These are phyloP conservation scores for Aspergillus quadrilineatus DNA, from an alignment of 2,329 filamentous ascomycete genomes.

Conservation along the genomic window DNA sequence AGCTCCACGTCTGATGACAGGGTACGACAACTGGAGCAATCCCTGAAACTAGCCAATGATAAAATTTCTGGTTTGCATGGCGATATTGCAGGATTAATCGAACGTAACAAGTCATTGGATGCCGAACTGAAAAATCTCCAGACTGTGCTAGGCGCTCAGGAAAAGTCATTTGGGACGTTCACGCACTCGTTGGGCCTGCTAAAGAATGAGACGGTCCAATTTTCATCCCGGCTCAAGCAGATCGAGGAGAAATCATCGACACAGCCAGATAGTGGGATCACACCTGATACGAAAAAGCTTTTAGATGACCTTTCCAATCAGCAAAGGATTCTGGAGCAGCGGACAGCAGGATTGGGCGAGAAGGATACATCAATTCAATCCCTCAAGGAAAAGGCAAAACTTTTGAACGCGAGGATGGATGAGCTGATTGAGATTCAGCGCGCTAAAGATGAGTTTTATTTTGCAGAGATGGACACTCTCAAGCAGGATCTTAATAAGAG, in stretches of 20 bases:
- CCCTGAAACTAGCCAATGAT: not conserved
- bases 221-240: not conserved
- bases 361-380: not conserved
- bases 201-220: not conserved
- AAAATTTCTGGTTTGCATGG: not conserved
- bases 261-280: not conserved
- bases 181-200: constrained; percentile 4
- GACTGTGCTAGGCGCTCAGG: not conserved
- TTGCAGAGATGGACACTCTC: not conserved
- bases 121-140: constrained; percentile 8
- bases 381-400: no score
- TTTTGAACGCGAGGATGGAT: constrained; percentile 14
- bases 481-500: constrained; percentile 18
- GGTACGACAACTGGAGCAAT: constrained; percentile 19
- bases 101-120: constrained; percentile 1
- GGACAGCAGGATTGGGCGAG: not conserved
- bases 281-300: not conserved
- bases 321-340: not conserved
- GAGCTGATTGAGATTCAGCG: constrained; percentile 15
- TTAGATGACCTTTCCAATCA: not conserved
- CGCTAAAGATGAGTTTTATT: no score
- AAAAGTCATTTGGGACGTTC: not conserved
- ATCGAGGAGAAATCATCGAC: not conserved
- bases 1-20: constrained; percentile 11
- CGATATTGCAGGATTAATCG: not conserved